Evolutionary conservation across 2,329 filamentous ascomycete genomes (phyloP).

Genomic region (Pestalotiopsis sp.): DNA sequence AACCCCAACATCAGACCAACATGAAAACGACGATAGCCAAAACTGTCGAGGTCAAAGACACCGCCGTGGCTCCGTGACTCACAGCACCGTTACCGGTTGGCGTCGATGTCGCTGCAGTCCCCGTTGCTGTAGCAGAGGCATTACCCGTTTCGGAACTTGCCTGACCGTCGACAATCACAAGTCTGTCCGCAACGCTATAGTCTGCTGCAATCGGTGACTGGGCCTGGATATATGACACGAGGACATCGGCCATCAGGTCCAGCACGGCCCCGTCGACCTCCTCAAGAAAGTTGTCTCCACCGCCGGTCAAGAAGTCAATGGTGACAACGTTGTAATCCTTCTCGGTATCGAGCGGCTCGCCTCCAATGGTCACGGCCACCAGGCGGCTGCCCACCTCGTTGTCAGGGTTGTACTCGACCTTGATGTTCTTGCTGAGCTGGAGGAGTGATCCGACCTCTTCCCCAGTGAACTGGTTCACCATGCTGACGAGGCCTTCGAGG

Average conservation of each 20-base stretch:
- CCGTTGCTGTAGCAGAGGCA: constrained; percentile 6
- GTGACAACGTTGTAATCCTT: constrained; percentile 61
- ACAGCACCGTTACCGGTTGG: not conserved
- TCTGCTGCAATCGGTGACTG: constrained; percentile 47
- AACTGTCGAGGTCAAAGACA: not conserved
- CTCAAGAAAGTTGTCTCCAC: constrained; percentile 64
- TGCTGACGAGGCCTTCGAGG: constrained; percentile 61
- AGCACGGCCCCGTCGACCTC: constrained; percentile 40
- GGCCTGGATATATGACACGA: constrained; percentile 49
- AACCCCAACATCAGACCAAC: not conserved
- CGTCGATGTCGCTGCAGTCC: not conserved
- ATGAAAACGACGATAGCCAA: not conserved
- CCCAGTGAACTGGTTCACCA: constrained; percentile 57
- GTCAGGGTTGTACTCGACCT: constrained; percentile 59
- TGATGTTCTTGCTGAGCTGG: constrained; percentile 61
- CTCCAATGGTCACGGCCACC: constrained; percentile 54
- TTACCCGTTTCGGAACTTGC: constrained; percentile 1
- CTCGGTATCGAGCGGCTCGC: constrained; percentile 46
- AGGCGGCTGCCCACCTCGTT: constrained; percentile 53
- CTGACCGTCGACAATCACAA: constrained; percentile 34
- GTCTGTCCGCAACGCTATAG: constrained; percentile 51
- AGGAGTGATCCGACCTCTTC: constrained; percentile 59
- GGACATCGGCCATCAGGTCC: constrained; percentile 54
- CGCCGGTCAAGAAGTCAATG: constrained; percentile 64
- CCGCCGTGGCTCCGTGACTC: no score